phyloP scores from a whole-genome alignment of 1,139 yeast species.

The Scheffersomyces quercinus region DNA sequence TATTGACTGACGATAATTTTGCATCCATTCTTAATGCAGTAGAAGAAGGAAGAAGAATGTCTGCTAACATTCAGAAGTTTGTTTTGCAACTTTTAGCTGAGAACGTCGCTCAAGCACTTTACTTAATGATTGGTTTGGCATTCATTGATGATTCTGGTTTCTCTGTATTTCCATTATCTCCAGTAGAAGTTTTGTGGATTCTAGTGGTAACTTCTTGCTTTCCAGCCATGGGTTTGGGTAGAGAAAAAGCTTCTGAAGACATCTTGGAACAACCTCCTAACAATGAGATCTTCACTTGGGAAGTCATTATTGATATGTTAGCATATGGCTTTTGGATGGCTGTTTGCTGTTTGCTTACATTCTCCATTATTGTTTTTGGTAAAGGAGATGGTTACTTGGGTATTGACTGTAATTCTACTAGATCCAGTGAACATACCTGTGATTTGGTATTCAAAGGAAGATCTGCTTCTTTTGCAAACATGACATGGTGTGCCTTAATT shows the following conservation, averaged over 20 bases:
- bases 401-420: conserved; percentile 53
- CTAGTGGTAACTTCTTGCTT: conserved; percentile 77
- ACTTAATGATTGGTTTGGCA: conserved; percentile 69
- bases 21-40: conserved; percentile 76
- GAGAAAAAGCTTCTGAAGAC: conserved; percentile 67
- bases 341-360: conserved; percentile 65
- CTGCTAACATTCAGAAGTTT: conserved; percentile 77
- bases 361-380: conserved; percentile 65
- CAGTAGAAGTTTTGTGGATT: conserved; percentile 80
- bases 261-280: conserved; percentile 68
- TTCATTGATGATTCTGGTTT: conserved; percentile 59
- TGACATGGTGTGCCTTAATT: conserved; percentile 89
- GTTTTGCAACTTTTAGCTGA: conserved; percentile 78
- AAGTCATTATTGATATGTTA: conserved; percentile 70
- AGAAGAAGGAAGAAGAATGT: conserved; percentile 83
- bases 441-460: conserved; percentile 73
- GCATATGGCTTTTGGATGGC: conserved; percentile 79
- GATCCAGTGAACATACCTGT: conserved; percentile 38
- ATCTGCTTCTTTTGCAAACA: conserved; percentile 76
- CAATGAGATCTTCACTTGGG: conserved; percentile 66
- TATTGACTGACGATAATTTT: conserved; percentile 73
- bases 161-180: conserved; percentile 77
- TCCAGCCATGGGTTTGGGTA: conserved; percentile 88
- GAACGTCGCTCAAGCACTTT: conserved; percentile 76
- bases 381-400: conserved; percentile 73